phyloP scores from a whole-genome alignment of 352 stramenopile species.

The Hyaloperonospora arabidopsidis region DNA sequence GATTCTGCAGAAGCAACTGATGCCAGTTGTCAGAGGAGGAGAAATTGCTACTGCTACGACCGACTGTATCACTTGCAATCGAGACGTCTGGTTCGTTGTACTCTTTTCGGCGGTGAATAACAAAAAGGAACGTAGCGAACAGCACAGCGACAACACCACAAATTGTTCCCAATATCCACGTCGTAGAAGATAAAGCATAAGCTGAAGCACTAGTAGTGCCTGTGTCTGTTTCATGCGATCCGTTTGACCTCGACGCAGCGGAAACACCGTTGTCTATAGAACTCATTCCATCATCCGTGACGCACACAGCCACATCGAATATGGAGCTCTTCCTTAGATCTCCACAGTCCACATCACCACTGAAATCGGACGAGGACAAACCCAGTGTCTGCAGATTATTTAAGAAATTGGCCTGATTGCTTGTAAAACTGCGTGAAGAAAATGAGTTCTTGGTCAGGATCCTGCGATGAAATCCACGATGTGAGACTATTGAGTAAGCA shows the following conservation, averaged over 20 bases:
- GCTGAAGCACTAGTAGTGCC: too few relatives aligned
- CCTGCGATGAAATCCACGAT: too few relatives aligned
- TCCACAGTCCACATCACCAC: conserved; percentile 17
- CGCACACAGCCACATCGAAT: conserved; percentile 19
- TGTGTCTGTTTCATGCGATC: too few relatives aligned
- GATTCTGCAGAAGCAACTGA: conserved; percentile 4
- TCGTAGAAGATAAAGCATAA: too few relatives aligned
- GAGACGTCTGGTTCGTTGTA: conserved; percentile 5
- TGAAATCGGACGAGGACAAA: conserved; percentile 27
- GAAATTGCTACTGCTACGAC: conserved; percentile 13
- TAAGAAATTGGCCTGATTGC: conserved; percentile 23
- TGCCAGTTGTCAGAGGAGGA: conserved; percentile 8
- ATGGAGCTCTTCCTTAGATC: conserved; percentile 12
- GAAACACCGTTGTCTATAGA: conserved; percentile 3
- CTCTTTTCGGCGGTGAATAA: conserved; percentile 18
- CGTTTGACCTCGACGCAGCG: too few relatives aligned
- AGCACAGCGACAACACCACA: neutral
- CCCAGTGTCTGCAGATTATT: conserved; percentile 25
- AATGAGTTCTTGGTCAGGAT: neutral
- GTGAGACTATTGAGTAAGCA: too few relatives aligned
- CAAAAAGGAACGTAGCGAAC: conserved; percentile 14
- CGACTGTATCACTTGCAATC: conserved; percentile 13
- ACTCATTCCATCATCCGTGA: conserved; percentile 14
- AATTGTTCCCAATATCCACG: too few relatives aligned
- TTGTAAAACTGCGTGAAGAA: conserved; percentile 26